phyloP scores from a whole-genome alignment of 805 yeast species.

The Zygoascus flipseniorum region DNA sequence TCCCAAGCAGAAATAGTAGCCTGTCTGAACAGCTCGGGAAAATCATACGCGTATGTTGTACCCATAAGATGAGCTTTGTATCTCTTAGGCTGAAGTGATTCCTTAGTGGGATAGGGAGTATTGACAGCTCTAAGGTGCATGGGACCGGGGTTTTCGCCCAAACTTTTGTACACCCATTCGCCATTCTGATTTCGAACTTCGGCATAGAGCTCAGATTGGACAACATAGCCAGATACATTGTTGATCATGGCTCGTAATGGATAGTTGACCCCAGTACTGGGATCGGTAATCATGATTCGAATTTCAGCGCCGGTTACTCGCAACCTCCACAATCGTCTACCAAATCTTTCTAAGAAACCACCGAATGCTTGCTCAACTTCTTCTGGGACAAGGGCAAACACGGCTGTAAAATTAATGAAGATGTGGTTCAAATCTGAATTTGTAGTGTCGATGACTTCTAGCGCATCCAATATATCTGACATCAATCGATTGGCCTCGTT shows the following conservation, averaged over 20 bases:
- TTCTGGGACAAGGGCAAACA: constrained; percentile 85
- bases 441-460: constrained; percentile 88
- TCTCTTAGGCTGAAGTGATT: constrained; percentile 96
- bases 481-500: constrained; percentile 94
- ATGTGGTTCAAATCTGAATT: constrained; percentile 96
- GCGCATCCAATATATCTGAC: constrained; percentile 90
- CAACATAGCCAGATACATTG: constrained; percentile 96
- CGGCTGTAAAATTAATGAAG: constrained; percentile 93
- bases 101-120: constrained; percentile 96
- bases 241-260: constrained; percentile 95
- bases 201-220: constrained; percentile 87
- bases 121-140: constrained; percentile 96
- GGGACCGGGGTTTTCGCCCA: constrained; percentile 80
- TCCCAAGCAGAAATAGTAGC: constrained; percentile 84
- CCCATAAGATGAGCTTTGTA: constrained; percentile 98
- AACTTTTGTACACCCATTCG: constrained; percentile 94
- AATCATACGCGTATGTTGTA: constrained; percentile 95
- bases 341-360: constrained; percentile 94
- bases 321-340: constrained; percentile 92
- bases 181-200: constrained; percentile 89
- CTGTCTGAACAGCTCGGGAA: constrained; percentile 97
- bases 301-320: constrained; percentile 97
- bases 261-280: constrained; percentile 82
- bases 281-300: constrained; percentile 89
- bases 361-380: constrained; percentile 98